Percentiles rank a stretch among this genome's conserved stretches.
Evolutionary conservation across 495 filamentous ascomycete genomes (phyloP).

Genomic region (Xylaria grammica): DNA sequence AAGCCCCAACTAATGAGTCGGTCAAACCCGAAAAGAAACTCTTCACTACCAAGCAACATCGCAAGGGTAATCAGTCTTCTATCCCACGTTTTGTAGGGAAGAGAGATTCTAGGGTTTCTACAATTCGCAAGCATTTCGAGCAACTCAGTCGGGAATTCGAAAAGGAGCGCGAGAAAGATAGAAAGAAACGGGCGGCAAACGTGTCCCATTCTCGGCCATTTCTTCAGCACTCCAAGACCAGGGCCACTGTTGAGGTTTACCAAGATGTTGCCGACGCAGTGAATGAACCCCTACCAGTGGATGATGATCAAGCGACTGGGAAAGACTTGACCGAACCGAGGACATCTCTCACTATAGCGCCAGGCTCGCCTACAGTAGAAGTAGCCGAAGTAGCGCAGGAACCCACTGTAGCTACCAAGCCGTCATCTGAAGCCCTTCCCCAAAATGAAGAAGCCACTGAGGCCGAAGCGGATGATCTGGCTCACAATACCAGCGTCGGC

Average conservation of each 20-base stretch:
- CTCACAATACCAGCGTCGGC: conserved; percentile 51
- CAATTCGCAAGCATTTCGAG: conserved; percentile 92
- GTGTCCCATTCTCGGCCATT: conserved; percentile 81
- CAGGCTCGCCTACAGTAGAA: conserved; percentile 32
- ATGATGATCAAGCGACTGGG: conserved; percentile 57
- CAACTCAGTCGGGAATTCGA: conserved; percentile 96
- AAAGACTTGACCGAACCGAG: conserved; percentile 37
- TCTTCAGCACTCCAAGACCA: conserved; percentile 84
- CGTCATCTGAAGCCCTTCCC: conserved; percentile 6
- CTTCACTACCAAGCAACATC: conserved; percentile 66
- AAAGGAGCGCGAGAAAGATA: conserved; percentile 86
- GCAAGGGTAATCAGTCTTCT: conserved; percentile 70
- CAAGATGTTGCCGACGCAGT: conserved; percentile 91
- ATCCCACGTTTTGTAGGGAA: conserved; percentile 85
- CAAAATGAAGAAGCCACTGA: conserved; percentile 49
- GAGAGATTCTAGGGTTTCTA: conserved; percentile 79
- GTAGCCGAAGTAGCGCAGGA: conserved; percentile 15
- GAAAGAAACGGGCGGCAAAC: conserved; percentile 79
- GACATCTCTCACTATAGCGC: conserved; percentile 37
- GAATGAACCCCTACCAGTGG: conserved; percentile 76
- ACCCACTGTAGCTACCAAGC: not conserved
- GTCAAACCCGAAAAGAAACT: conserved; percentile 72
- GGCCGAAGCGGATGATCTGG: conserved; percentile 55
- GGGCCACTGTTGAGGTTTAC: conserved; percentile 95
- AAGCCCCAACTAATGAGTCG: conserved; percentile 34